Base-by-base conservation (phyloP, 1,284 basidiomycete species). In the Laetiporus sulphureus region DNA sequence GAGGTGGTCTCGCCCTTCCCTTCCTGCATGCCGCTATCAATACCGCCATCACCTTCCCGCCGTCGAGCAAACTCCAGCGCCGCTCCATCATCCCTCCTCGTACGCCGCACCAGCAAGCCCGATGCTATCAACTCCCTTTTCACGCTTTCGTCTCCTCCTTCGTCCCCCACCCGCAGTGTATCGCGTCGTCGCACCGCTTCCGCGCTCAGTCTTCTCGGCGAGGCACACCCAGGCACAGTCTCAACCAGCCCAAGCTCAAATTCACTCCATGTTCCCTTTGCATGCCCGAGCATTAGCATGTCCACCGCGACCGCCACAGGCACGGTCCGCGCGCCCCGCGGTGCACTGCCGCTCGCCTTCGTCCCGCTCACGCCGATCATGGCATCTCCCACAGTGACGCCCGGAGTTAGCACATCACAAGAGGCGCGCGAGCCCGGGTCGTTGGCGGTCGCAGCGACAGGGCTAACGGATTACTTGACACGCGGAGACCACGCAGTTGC, bases 311-410 rank as follows among this genome's bases (percentile, higher is more conserved):
- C 38, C 19, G 47, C 51, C 13, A 36, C 46, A 5, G 44, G 32
- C 36, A 47, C 47, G 10, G 43, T 51, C 20, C 39, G 41, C 38
- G 35, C 50, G 29, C 40, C 44, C 38, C 44, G 40, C 36, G 39
- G 53, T 23, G 20, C 49, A 25, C 48, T 49, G 13, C 16, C 48
- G 29, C 48, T 49, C n/a, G 62, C 64, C 30, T 77, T 77, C 54
- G 56, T 69, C 18, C 74, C 75, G 32, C 65, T 79, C 40, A 71
- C 77, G 18, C 69, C 75, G 37, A 80, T 79, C 48, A 64, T 68
- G 43, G 75, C 75, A 25, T 79, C 77, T 3, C 77, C 78, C n/a
- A 54, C 73, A 40, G 67, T 68, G 54, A 73, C 75, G 3, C 73
- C 76, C 13, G 67, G 54, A 13, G 21, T 30, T 19, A n/a, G 33